Percentiles rank a stretch among this genome's conserved stretches.
These are phyloP conservation scores for Boletales sp. DNA, from an alignment of 768 basidiomycete genomes.

Conservation along the genomic window DNA sequence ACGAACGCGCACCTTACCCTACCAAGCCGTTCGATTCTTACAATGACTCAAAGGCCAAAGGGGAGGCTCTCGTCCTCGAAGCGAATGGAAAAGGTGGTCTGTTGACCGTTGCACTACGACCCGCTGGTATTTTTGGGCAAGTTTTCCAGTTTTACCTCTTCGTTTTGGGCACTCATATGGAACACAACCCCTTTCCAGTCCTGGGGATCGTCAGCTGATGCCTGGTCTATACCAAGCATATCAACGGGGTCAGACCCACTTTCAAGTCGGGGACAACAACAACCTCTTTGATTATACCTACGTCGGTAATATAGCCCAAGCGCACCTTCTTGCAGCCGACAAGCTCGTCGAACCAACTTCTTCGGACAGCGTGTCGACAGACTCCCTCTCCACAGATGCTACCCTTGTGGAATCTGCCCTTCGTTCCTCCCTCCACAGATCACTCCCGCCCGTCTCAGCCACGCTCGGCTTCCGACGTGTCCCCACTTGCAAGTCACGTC, in stretches of 20 bases:
- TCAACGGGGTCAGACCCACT: constrained; percentile 78
- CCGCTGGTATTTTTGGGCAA: constrained; percentile 95
- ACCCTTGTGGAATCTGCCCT: constrained; percentile 41
- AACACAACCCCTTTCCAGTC: constrained; percentile 41
- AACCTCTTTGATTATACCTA: constrained; percentile 98
- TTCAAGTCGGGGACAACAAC: constrained; percentile 91
- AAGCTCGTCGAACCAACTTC: constrained; percentile 57
- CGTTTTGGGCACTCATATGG: constrained; percentile 3
- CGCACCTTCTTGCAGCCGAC: constrained; percentile 92
- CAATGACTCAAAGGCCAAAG: constrained; percentile 90
- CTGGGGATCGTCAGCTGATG: constrained; percentile 88
- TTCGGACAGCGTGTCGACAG: constrained; percentile 21
- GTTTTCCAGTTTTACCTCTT: constrained; percentile 19
- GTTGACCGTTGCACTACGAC: constrained; percentile 85
- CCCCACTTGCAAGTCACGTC: constrained; percentile 78
- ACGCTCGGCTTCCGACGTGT: constrained; percentile 64
- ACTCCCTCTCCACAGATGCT: constrained; percentile 27
- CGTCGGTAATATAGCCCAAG: constrained; percentile 91
- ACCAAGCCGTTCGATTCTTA: constrained; percentile 82
- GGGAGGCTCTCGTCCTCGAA: constrained; percentile 75
- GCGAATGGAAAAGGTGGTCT: constrained; percentile 86
- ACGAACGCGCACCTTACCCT: constrained; percentile 81
- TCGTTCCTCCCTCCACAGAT: constrained; percentile 39
- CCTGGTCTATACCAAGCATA: constrained; percentile 77
- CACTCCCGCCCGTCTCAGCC: constrained; percentile 58